A percentile compares a stretch with the other conserved stretches of the same genome.
Evolutionary conservation across 768 basidiomycete genomes (phyloP).

Genomic region (Boletus rubescentipes): DNA sequence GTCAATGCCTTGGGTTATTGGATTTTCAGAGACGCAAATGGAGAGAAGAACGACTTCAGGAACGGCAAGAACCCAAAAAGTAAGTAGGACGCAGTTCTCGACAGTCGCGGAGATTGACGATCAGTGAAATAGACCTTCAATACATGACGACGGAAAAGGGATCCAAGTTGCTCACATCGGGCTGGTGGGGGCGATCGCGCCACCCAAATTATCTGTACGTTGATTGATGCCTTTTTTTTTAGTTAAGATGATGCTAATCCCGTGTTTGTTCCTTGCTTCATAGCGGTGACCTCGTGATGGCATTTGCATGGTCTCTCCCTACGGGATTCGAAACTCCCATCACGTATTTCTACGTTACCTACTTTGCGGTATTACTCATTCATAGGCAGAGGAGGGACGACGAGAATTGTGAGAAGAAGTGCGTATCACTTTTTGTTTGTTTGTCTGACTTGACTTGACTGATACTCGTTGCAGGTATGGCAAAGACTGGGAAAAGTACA

Average conservation of each 20-base stretch:
- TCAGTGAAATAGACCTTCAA: constrained; percentile 54
- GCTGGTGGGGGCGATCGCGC: constrained; percentile 95
- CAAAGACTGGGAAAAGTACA: constrained; percentile 91
- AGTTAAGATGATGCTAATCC: not conserved
- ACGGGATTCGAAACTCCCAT: constrained; percentile 91
- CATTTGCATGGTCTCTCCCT: constrained; percentile 88
- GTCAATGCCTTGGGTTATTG: constrained; percentile 78
- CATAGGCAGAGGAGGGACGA: constrained; percentile 93
- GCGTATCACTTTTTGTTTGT: constrained; percentile 26
- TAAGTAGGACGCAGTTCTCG: constrained; percentile 29
- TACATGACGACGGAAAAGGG: constrained; percentile 83
- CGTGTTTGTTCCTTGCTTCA: not conserved
- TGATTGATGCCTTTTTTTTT: not conserved
- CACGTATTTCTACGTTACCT: constrained; percentile 92
- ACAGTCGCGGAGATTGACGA: constrained; percentile 1
- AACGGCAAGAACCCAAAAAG: constrained; percentile 94
- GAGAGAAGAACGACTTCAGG: constrained; percentile 94
- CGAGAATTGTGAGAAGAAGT: constrained; percentile 89
- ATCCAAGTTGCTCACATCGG: constrained; percentile 87
- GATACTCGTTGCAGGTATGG: constrained; percentile 64
- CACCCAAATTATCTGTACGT: constrained; percentile 90
- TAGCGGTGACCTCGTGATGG: constrained; percentile 88
- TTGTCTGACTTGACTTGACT: not conserved
- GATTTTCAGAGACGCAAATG: constrained; percentile 87
- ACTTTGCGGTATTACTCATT: constrained; percentile 85